These are phyloP conservation scores for Aspergillus alliaceus DNA, from an alignment of 2,329 filamentous ascomycete species.

Conservation along the genomic window DNA sequence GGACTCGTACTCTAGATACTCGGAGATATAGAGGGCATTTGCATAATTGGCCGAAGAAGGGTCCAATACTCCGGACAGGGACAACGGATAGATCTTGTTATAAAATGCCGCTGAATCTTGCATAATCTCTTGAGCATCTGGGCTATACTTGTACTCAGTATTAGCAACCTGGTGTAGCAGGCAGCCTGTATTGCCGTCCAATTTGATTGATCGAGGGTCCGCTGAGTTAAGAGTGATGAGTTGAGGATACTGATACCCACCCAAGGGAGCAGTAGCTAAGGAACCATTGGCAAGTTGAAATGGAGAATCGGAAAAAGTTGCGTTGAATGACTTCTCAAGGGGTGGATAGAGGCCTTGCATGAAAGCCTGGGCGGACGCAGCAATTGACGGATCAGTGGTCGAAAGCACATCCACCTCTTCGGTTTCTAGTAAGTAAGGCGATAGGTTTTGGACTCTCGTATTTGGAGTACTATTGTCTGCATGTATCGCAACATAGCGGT, in stretches of 20 bases:
- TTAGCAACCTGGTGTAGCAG: conserved; percentile 36
- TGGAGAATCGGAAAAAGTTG: conserved; percentile 33
- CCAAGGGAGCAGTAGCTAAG: conserved; percentile 48
- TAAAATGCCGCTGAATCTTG: conserved; percentile 48
- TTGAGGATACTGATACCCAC: conserved; percentile 59
- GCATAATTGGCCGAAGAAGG: conserved; percentile 46
- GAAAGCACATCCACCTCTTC: conserved; percentile 51
- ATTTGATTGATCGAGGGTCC: conserved; percentile 53
- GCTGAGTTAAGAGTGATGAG: conserved; percentile 45
- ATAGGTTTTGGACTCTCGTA: conserved; percentile 48
- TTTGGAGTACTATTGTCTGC: conserved; percentile 21
- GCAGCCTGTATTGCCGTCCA: conserved; percentile 52
- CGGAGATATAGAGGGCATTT: conserved; percentile 56
- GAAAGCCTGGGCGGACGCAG: conserved; percentile 59
- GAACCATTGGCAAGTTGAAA: conserved; percentile 51
- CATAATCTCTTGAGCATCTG: conserved; percentile 42
- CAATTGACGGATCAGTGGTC: conserved; percentile 47
- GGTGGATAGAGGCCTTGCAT: conserved; percentile 64
- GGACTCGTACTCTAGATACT: conserved; percentile 57
- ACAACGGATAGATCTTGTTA: conserved; percentile 41
- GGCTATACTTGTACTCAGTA: conserved; percentile 42
- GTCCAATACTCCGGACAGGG: conserved; percentile 45
- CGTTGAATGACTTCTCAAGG: conserved; percentile 32
- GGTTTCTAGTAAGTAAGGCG: conserved; percentile 44
- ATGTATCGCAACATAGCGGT: conserved; percentile 50